Evolutionary conservation across 1,284 basidiomycete genomes (phyloP).

Genomic region (Pterulicium gracile): DNA sequence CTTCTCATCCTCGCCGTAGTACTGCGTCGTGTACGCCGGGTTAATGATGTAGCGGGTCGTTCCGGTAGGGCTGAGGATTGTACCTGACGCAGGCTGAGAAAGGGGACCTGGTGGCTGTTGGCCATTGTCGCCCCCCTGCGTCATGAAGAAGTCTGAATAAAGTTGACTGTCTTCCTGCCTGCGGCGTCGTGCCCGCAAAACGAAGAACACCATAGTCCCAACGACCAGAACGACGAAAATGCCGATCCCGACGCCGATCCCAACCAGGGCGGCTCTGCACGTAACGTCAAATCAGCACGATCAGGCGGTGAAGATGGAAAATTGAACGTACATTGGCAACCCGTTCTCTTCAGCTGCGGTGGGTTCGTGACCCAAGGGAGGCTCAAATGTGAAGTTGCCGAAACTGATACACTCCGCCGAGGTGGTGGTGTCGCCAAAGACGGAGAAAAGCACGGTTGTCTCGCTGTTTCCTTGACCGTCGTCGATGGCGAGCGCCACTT

Average conservation of each 20-base stretch:
- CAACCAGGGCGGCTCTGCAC: conserved; percentile 29
- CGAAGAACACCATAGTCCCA: conserved; percentile 30
- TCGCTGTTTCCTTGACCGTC: conserved; percentile 20
- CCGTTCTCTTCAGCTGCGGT: neutral
- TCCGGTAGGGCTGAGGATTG: conserved; percentile 2
- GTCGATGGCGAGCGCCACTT: conserved; percentile 12
- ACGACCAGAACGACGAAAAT: conserved; percentile 27
- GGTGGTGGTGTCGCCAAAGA: conserved; percentile 3
- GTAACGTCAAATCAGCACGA: conserved; percentile 4
- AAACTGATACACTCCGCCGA: conserved; percentile 5
- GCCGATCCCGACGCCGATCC: conserved; percentile 29
- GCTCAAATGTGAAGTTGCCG: neutral
- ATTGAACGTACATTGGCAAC: conserved; percentile 14
- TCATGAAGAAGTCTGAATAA: conserved; percentile 10
- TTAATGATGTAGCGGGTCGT: conserved; percentile 17
- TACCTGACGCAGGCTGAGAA: conserved; percentile 6
- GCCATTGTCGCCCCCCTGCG: conserved; percentile 1
- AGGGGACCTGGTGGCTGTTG: conserved; percentile 6
- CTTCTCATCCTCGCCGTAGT: conserved; percentile 11
- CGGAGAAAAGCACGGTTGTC: conserved; percentile 21
- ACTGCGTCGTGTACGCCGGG: conserved; percentile 22
- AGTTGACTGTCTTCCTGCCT: conserved; percentile 11
- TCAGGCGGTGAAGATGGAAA: neutral
- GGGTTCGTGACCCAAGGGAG: neutral
- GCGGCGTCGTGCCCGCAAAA: conserved; percentile 29